Evolutionary conservation across 2,329 filamentous ascomycete genomes (phyloP).

Genomic region (Penicillium palitans): DNA sequence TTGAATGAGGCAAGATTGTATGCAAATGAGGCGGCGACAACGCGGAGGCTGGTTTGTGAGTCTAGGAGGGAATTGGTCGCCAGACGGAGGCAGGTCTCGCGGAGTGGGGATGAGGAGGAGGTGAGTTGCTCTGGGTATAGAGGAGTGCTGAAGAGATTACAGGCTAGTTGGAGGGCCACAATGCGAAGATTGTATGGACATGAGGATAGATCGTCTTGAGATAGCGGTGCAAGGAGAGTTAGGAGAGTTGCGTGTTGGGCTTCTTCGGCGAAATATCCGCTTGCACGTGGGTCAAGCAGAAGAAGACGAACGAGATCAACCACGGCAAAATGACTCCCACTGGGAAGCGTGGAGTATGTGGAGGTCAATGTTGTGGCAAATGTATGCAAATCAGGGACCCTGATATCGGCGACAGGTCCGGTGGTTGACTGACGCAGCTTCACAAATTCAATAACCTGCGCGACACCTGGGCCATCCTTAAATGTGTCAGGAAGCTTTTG

Average conservation of each 20-base stretch:
- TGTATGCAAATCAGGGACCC: conserved; percentile 67
- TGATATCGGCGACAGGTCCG: conserved; percentile 61
- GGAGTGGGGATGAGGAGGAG: conserved; percentile 49
- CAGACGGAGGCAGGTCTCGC: conserved; percentile 63
- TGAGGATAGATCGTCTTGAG: conserved; percentile 49
- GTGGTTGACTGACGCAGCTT: conserved; percentile 54
- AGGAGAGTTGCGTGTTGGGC: conserved; percentile 62
- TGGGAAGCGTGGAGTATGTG: conserved; percentile 57
- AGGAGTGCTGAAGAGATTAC: conserved; percentile 80
- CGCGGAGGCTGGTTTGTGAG: conserved; percentile 71
- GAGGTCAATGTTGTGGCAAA: conserved; percentile 64
- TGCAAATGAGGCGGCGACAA: conserved; percentile 77
- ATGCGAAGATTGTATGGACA: conserved; percentile 81
- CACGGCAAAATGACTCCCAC: conserved; percentile 71
- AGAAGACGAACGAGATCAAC: conserved; percentile 82
- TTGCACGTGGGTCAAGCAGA: conserved; percentile 74
- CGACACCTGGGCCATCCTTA: conserved; percentile 61
- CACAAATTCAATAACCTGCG: conserved; percentile 69
- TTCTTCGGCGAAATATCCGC: conserved; percentile 81
- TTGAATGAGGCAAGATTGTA: conserved; percentile 78
- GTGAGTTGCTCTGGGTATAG: conserved; percentile 69
- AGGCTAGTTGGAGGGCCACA: conserved; percentile 78
- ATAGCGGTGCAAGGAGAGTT: conserved; percentile 55
- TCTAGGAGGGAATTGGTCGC: conserved; percentile 79
- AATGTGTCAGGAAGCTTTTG: conserved; percentile 68